These are phyloP conservation scores for Pogostemon cablin DNA, from an alignment of 257 asterid species.

Conservation along the genomic window DNA sequence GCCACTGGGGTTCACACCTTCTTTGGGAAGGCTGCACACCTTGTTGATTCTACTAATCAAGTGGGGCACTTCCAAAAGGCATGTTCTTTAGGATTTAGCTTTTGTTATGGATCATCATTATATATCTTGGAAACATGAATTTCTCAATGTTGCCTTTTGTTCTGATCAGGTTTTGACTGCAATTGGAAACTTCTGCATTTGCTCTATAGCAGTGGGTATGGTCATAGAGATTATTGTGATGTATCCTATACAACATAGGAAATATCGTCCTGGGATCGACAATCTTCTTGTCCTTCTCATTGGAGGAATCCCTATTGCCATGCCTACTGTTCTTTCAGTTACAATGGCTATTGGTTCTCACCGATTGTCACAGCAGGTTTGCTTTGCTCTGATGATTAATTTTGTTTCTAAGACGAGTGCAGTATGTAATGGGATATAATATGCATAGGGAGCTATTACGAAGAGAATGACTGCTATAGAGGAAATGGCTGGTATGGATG, in stretches of 20 bases:
- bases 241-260: constrained; percentile 92
- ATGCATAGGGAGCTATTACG: constrained; percentile 88
- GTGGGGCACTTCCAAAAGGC: constrained; percentile 98
- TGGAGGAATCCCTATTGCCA: constrained; percentile 98
- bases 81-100: constrained; percentile 26
- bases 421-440: constrained; percentile 12
- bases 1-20: constrained; percentile 98
- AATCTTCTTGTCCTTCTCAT: constrained; percentile 96
- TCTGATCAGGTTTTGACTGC: constrained; percentile 82
- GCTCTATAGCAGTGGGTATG: constrained; percentile 99
- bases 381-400: constrained; percentile 22
- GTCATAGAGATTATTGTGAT: constrained; percentile 83
- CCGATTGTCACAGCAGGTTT: constrained; percentile 95
- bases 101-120: not conserved
- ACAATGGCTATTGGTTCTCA: constrained; percentile 99
- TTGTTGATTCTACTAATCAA: constrained; percentile 90
- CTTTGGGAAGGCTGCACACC: constrained; percentile 98
- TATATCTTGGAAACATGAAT: not conserved
- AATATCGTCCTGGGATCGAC: constrained; percentile 95
- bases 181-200: constrained; percentile 95
- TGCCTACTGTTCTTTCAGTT: constrained; percentile 98
- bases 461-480: constrained; percentile 99
- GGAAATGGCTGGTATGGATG: constrained; percentile 99
- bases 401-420: constrained; percentile 2
- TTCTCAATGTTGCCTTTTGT: constrained; percentile 12